Conservation (phyloP, 1,284 basidiomycete species). For the Sanghuangporus weigelae region DNA sequence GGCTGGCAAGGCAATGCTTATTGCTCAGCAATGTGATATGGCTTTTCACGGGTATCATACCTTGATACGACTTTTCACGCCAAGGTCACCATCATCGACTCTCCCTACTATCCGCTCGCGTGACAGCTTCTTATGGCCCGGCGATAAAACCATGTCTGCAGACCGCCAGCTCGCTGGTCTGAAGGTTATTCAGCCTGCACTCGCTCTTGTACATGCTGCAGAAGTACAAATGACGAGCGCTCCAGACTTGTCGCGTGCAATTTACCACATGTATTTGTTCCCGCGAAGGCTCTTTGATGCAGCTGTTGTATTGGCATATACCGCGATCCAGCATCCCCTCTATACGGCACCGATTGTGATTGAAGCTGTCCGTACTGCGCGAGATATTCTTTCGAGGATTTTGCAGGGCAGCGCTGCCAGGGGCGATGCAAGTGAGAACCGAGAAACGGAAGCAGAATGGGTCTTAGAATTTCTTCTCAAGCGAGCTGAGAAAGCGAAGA, state of each 20-base stretch:
- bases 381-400: constrained; percentile 42
- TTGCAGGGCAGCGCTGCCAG: constrained; percentile 5
- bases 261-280: constrained; percentile 31
- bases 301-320: constrained; percentile 54
- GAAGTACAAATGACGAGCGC: constrained; percentile 3
- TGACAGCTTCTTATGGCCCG: constrained; percentile 15
- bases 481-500: constrained; percentile 24
- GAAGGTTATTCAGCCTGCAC: constrained; percentile 5
- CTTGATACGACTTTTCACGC: constrained; percentile 60
- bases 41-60: constrained; percentile 52
- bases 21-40: constrained; percentile 53
- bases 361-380: constrained; percentile 43
- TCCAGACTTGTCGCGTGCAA: constrained; percentile 12
- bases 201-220: constrained; percentile 6
- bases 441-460: constrained; percentile 32
- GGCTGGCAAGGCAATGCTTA: constrained; percentile 26
- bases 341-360: constrained; percentile 40
- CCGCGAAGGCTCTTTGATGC: constrained; percentile 57
- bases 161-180: constrained; percentile 19
- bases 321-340: constrained; percentile 48
- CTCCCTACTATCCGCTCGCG: constrained; percentile 28
- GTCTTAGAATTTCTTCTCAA: constrained; percentile 45
- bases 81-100: constrained; percentile 23
- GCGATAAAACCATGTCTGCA: constrained; percentile 22
- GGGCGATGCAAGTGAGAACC: constrained; percentile 13